Evolutionary conservation across 1,284 basidiomycete species (phyloP), one percentile per base, ranked within the genome.

Genomic region (Afroboletus lepidellus): DNA sequence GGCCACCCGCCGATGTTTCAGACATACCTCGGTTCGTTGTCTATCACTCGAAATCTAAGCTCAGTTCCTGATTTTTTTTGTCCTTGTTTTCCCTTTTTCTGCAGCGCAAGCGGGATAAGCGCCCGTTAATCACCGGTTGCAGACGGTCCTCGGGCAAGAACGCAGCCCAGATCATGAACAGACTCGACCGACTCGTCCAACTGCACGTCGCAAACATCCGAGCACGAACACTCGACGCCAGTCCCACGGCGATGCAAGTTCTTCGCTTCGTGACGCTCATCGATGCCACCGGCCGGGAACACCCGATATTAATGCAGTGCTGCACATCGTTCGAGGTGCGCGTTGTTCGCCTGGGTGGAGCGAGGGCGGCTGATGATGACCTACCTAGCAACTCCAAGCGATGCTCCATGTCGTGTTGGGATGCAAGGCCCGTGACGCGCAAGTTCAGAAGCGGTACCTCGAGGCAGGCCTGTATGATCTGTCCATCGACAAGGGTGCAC

Each of bases 321-420:
- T 63, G 64, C 37, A 39, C 60, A 5, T 63, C 61, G 29, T 66
- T 63, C 5, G 59, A 63, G 60, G 61, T 64, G 47, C 30, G 57
- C 27, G 11, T 20, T 13, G 41, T 27, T 18, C 8, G 3, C 3
- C 41, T 12, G 16, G 25, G 13, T 12, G 20, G 18, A 18, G 7
- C n/a, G 13, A 23, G 24, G 33, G 32, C 11, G 13, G 29, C 15
- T 37, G 6, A 13, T 29, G 24, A 33, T 55, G 25, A 62, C 7
- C 3, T 24, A 3, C n/a, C 3, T 44, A 62, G 64, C 61, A 63
- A 62, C 62, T 63, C 2, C 54, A 56, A 34, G 53, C 34, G 15
- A 50, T 63, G 50, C 34, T 66, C 3, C 50, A 39, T 27, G 45
- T 64, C 8, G 54, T 58, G 27, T 24, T 64, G 29, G 47, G 30